These are phyloP conservation scores for Chrysanthemum seticuspe DNA, from an alignment of 129 eudicot species.

Conservation along the genomic window DNA sequence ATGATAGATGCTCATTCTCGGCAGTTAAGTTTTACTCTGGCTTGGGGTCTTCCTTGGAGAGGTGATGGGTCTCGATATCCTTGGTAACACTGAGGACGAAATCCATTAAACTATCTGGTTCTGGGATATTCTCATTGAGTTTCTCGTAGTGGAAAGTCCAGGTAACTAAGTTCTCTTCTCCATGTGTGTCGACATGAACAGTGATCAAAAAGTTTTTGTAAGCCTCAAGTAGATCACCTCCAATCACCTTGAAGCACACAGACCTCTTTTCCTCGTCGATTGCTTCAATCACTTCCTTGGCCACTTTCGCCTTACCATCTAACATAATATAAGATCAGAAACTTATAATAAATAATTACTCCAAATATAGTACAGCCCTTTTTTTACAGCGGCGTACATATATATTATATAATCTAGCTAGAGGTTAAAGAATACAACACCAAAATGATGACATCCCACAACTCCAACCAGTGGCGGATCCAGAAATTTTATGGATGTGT, in stretches of 20 bases:
- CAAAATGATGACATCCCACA: background rate
- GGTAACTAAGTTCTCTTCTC: conserved; percentile 50
- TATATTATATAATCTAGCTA: too few species aligned
- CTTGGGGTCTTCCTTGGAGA: background rate
- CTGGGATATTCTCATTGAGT: conserved; percentile 36
- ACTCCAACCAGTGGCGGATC: too few species aligned
- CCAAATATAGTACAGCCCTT: background rate
- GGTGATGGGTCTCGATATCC: conserved; percentile 58
- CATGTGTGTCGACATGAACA: conserved; percentile 48
- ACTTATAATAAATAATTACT: background rate
- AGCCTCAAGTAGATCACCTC: conserved; percentile 51
- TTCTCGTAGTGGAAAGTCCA: conserved; percentile 62
- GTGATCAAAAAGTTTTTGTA: conserved; percentile 35
- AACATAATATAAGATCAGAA: background rate
- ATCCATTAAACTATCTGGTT: conserved; percentile 51
- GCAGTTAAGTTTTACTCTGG: background rate
- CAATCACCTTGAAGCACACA: conserved; percentile 44
- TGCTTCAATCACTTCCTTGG: conserved; percentile 46
- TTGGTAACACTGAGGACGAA: conserved; percentile 33
- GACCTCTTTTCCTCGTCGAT: conserved; percentile 61
- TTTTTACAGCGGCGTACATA: too few species aligned
- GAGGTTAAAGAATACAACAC: too few species aligned
- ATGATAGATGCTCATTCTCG: background rate
- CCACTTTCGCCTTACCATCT: conserved; percentile 51
- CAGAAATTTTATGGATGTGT: too few species aligned